phyloP scores from a whole-genome alignment of 192 early-diverging fungal genomes.

The Mortierella antarctica region DNA sequence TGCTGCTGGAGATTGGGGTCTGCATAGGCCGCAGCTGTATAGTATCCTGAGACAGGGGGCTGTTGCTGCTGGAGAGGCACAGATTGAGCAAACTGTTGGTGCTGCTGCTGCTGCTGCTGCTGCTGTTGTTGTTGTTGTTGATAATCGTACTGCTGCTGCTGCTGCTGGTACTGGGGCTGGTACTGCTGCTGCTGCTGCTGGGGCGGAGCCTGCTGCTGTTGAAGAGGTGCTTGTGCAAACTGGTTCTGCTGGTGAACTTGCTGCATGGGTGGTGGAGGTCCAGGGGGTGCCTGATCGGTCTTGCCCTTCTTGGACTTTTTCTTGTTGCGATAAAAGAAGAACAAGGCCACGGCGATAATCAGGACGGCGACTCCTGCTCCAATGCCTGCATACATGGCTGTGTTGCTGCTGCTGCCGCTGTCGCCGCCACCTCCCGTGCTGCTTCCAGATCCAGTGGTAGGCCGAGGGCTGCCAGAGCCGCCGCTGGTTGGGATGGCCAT shows the following conservation, averaged over 20 bases:
- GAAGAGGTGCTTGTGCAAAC: neutral
- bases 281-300: neutral
- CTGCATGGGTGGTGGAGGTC: constrained; percentile 4
- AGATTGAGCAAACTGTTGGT: neutral
- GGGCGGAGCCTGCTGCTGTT: constrained; percentile 12
- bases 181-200: constrained; percentile 23
- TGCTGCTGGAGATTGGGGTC: constrained; percentile 18
- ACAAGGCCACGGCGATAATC: constrained; percentile 11
- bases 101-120: constrained; percentile 9
- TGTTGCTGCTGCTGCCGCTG: constrained; percentile 17
- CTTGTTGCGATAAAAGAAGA: constrained; percentile 27
- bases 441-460: neutral
- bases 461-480: neutral
- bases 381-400: constrained; percentile 35
- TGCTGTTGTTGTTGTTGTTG: constrained; percentile 15
- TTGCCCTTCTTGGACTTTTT: neutral
- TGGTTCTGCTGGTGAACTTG: constrained; percentile 1
- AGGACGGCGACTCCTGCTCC: constrained; percentile 22
- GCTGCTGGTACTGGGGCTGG: constrained; percentile 1
- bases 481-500: neutral
- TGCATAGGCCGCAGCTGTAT: neutral
- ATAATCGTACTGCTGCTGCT: neutral
- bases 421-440: neutral
- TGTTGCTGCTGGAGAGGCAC: constrained; percentile 7
- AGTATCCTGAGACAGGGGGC: constrained; percentile 6